phyloP scores from a whole-genome alignment of 225 moss, liverwort and hornwort genomes.

The Bryoerythrophyllum caledonicum region DNA sequence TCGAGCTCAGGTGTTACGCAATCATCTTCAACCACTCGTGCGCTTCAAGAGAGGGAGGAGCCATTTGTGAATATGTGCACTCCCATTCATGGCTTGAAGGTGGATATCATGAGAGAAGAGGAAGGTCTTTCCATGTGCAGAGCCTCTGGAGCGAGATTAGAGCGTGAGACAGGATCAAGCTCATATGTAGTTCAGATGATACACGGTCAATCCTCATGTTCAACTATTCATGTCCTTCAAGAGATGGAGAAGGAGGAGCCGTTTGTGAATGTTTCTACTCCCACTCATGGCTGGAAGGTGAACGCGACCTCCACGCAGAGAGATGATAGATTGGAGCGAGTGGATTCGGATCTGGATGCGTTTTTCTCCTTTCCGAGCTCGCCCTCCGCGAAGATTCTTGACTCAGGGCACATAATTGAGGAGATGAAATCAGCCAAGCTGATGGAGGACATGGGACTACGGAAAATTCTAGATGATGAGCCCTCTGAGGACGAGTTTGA shows the following conservation, averaged over 20 bases:
- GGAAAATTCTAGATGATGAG: slow-evolving; percentile 13
- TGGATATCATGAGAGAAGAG: neutral
- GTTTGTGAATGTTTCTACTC: slow-evolving; percentile 5
- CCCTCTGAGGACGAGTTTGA: slow-evolving; percentile 23
- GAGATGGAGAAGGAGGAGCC: slow-evolving; percentile 3
- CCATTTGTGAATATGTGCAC: no score
- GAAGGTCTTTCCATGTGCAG: no score
- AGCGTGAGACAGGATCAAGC: no score
- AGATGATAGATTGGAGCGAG: slow-evolving; percentile 21
- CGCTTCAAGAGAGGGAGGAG: neutral
- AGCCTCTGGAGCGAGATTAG: no score
- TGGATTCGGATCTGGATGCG: slow-evolving; percentile 37
- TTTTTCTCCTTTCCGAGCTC: slow-evolving; percentile 52
- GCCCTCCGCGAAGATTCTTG: slow-evolving; percentile 34
- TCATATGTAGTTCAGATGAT: neutral
- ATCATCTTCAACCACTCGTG: neutral
- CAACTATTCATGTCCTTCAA: neutral
- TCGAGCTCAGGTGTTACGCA: no score
- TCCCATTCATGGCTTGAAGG: no score
- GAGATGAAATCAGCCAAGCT: slow-evolving; percentile 40
- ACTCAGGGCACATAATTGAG: slow-evolving; percentile 43
- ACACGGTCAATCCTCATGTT: neutral
- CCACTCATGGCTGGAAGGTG: slow-evolving; percentile 15
- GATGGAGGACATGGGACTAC: slow-evolving; percentile 28
- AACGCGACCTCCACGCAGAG: neutral